Evolutionary conservation across 805 yeast species (phyloP), one percentile per base, ranked within the genome.

Genomic region (Hanseniaspora valbyensis): DNA sequence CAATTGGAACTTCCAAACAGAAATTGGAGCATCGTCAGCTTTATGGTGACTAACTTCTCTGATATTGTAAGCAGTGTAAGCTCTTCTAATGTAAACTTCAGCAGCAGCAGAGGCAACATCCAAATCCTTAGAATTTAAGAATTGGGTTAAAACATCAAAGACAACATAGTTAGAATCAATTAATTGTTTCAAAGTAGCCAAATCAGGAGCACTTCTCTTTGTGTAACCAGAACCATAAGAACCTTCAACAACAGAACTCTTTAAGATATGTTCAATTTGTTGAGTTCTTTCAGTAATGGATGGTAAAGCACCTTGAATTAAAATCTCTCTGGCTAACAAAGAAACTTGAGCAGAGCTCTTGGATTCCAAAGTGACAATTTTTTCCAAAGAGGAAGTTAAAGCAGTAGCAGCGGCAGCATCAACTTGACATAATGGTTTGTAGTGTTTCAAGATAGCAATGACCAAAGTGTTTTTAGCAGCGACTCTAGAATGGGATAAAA

Each of bases 111-210:
- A 77, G 3, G 90, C 83, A 54, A 92, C 90, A 74, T 86, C 85
- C 43, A 83, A 84, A 61, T 94, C 96, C 12, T 75, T 61, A 58
- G 86, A 83, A 50, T 76, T 78, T 69, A 92, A 78, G 69, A 92
- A 92, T 69, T 87, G 96, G 41, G 95, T 76, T 65, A 92, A 76
- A 34, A 94, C 97, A 64, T 92, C 99, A 65, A 90, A 92, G 18
- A 92, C 96, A 53, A 90, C 86, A 69, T 86, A 94, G 65, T 85
- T 89, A 45, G 97, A 89, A 64, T 92, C 98, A 58, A 92, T 89
- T 52, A 92, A 92, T 66, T 92, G 97, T 56, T 82, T 79, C 58
- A 92, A 76, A 53, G 85, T 73, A 34, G 80, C 80, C 61, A 83
- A 69, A 61, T 82, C 84, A 30, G 99, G 99, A 55, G 79, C 76